A percentile compares a stretch with the other conserved stretches of the same genome.
Conservation (phyloP, 192 early-diverging fungal genomes). For the Rhizophagus prolifer region DNA sequence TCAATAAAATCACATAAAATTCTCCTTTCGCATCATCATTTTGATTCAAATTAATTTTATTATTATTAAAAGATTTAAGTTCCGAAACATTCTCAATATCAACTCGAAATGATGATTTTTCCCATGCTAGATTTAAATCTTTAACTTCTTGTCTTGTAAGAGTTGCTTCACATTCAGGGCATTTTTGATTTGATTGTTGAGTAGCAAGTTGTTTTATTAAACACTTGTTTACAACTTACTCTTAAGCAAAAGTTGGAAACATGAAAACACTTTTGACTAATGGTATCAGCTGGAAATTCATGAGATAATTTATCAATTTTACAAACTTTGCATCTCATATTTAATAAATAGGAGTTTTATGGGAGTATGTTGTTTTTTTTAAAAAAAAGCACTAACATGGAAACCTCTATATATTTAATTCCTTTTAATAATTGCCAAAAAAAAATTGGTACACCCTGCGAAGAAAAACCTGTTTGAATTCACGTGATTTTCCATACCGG, state of each 20-base stretch:
- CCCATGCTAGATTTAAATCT: conserved; percentile 3
- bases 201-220: neutral
- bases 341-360: too few relatives aligned
- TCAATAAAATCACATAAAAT: conserved; percentile 24
- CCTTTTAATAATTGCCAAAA: too few relatives aligned
- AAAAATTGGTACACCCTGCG: too few relatives aligned
- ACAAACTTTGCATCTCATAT: conserved; percentile 23
- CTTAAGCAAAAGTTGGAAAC: conserved; percentile 11
- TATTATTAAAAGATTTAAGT: neutral
- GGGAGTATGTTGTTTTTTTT: too few relatives aligned
- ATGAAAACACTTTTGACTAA: conserved; percentile 16
- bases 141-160: neutral
- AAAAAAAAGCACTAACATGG: too few relatives aligned
- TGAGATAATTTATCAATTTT: conserved; percentile 20
- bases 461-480: too few relatives aligned
- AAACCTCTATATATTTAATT: too few relatives aligned
- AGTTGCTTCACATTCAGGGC: conserved; percentile 11
- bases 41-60: neutral
- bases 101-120: conserved; percentile 16
- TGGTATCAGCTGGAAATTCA: conserved; percentile 9
- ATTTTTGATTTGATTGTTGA: neutral
- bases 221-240: conserved; percentile 12
- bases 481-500: too few relatives aligned
- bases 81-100: neutral
- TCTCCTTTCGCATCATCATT: neutral